phyloP scores from a whole-genome alignment of 495 filamentous ascomycete species.

The Lophiostoma macrostomum region DNA sequence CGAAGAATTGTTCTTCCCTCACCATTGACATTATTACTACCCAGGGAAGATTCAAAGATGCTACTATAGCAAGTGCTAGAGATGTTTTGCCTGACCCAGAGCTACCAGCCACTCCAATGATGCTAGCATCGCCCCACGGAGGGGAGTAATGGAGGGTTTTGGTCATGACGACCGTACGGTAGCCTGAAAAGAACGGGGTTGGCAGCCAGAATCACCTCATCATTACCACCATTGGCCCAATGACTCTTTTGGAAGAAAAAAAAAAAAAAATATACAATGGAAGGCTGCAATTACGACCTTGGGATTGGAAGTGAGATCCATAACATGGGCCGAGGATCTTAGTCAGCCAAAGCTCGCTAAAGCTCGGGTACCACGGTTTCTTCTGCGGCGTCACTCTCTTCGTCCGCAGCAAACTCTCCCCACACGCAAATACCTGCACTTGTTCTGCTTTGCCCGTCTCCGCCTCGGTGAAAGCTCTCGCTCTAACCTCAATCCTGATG shows the following conservation, averaged over 20 bases:
- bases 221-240: too few species aligned
- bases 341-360: too few species aligned
- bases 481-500: slow-evolving; percentile 28
- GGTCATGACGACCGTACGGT: neutral
- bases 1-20: slow-evolving; percentile 28
- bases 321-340: too few species aligned
- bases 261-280: too few species aligned
- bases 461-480: slow-evolving; percentile 9
- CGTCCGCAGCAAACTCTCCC: slow-evolving; percentile 1
- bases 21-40: slow-evolving; percentile 97
- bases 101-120: slow-evolving; percentile 93
- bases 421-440: slow-evolving; percentile 17
- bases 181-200: neutral
- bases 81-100: slow-evolving; percentile 98
- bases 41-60: slow-evolving; percentile 88
- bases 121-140: slow-evolving; percentile 89
- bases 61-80: slow-evolving; percentile 85
- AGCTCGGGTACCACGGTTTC: too few species aligned
- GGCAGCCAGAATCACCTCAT: neutral
- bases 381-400: too few species aligned
- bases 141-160: slow-evolving; percentile 73
- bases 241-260: too few species aligned
- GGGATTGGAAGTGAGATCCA: too few species aligned
- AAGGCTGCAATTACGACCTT: too few species aligned
- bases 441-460: slow-evolving; percentile 2